Percentiles rank a stretch among this genome's conserved stretches.
These are phyloP conservation scores for Neophaeococcomyces mojaviensis DNA, from an alignment of 2,329 filamentous ascomycete species.

Conservation along the genomic window DNA sequence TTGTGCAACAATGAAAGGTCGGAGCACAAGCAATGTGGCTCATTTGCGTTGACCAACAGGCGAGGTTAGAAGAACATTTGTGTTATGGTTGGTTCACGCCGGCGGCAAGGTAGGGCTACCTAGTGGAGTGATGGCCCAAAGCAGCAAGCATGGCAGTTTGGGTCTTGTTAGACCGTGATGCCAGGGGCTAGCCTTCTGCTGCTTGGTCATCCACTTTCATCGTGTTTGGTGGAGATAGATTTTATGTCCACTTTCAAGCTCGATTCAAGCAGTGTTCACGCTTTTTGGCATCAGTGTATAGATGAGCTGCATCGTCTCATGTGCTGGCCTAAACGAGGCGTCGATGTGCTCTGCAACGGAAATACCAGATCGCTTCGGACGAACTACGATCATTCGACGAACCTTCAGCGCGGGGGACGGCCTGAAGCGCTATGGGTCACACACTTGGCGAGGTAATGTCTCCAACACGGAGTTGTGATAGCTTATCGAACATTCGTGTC, in stretches of 20 bases:
- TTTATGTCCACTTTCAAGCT: background rate
- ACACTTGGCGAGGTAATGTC: background rate
- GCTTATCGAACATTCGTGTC: no score
- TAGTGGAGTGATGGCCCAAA: slow-evolving; percentile 5
- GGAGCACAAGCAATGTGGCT: slow-evolving; percentile 1
- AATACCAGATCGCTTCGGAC: slow-evolving; percentile 1
- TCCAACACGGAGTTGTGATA: no score
- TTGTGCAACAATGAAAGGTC: slow-evolving; percentile 1
- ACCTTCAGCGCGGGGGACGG: background rate
- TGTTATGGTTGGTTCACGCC: slow-evolving; percentile 9
- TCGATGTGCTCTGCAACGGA: background rate
- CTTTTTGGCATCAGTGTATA: background rate
- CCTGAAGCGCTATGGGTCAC: background rate
- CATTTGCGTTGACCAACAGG: slow-evolving; percentile 8
- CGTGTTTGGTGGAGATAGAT: background rate
- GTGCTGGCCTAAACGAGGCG: background rate
- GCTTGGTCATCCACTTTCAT: slow-evolving; percentile 3
- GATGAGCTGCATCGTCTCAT: background rate
- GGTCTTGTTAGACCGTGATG: background rate
- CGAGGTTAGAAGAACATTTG: slow-evolving; percentile 8
- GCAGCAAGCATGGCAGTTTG: background rate
- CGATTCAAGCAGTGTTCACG: no score
- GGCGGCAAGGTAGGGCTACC: slow-evolving; percentile 6
- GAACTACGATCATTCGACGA: slow-evolving; percentile 4
- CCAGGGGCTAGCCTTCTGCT: slow-evolving; percentile 2